A percentile compares a stretch with the other conserved stretches of the same genome.
phyloP scores from a whole-genome alignment of 2,329 filamentous ascomycete species.

The Epichloe sibirici region DNA sequence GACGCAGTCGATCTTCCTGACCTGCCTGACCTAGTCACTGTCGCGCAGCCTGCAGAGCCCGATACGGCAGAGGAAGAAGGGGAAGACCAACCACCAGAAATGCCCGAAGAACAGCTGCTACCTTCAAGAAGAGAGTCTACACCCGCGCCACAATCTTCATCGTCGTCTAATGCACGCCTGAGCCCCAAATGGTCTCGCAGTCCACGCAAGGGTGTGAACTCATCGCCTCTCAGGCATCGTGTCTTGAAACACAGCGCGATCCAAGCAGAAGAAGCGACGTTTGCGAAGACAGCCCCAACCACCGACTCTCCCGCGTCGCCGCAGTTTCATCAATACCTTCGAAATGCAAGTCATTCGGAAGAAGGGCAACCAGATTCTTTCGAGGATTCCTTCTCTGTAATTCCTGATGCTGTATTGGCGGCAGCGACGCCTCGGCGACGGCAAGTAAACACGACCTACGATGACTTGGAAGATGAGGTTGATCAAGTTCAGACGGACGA shows the following conservation, averaged over 20 bases:
- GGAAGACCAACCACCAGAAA: not conserved
- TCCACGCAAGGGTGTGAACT: conserved; percentile 19
- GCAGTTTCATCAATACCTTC: not conserved
- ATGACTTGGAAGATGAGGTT: conserved; percentile 6
- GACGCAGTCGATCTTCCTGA: conserved; percentile 6
- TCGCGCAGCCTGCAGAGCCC: conserved; percentile 4
- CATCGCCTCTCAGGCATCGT: conserved; percentile 21
- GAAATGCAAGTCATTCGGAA: conserved; percentile 7
- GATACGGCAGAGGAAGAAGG: not conserved
- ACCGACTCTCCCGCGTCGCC: conserved; percentile 4
- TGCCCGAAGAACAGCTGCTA: conserved; percentile 8
- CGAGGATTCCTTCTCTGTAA: conserved; percentile 46
- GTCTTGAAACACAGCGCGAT: conserved; percentile 20
- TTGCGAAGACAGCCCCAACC: not conserved
- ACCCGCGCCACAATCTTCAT: not conserved
- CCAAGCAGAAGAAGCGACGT: conserved; percentile 10
- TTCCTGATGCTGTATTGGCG: conserved; percentile 37
- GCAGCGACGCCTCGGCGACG: conserved; percentile 33
- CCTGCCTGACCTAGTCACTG: not conserved
- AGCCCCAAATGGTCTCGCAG: conserved; percentile 22
- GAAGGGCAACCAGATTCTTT: conserved; percentile 26
- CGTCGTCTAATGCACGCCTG: conserved; percentile 13
- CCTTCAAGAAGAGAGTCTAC: conserved; percentile 4
- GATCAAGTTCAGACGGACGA: not conserved
- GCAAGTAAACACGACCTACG: not conserved